Evolutionary conservation across 331 rosid genomes (phyloP).

Genomic region (Erythrophleum ivorense): DNA sequence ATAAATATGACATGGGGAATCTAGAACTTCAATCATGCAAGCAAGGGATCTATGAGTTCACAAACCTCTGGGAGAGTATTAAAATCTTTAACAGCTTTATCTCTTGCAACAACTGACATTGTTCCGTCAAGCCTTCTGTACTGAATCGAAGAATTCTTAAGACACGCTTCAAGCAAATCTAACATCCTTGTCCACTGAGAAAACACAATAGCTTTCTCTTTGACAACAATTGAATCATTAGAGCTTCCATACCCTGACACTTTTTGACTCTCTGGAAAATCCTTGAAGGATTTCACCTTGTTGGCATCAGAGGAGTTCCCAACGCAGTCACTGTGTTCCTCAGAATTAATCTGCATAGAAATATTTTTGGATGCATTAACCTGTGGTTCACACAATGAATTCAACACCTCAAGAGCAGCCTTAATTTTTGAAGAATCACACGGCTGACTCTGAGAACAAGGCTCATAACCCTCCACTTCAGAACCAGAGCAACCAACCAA

Average conservation of each 20-base stretch:
- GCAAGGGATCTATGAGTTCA: constrained; percentile 38
- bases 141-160: constrained; percentile 74
- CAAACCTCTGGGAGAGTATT: constrained; percentile 92
- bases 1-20: background rate
- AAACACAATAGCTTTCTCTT: constrained; percentile 96
- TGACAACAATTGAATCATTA: constrained; percentile 38
- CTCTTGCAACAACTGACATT: constrained; percentile 83
- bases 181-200: constrained; percentile 99
- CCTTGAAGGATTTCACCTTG: constrained; percentile 42
- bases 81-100: constrained; percentile 92
- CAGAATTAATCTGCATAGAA: constrained; percentile 42
- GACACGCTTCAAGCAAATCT: constrained; percentile 90
- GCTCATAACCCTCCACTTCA: constrained; percentile 49
- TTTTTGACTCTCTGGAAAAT: constrained; percentile 48
- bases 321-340: constrained; percentile 47
- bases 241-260: constrained; percentile 44
- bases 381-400: constrained; percentile 52
- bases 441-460: constrained; percentile 42
- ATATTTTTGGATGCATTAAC: constrained; percentile 41
- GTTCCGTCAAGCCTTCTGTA: constrained; percentile 95
- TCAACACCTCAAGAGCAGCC: constrained; percentile 79
- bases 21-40: constrained; percentile 23
- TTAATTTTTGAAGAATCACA: constrained; percentile 69
- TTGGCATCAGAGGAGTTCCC: constrained; percentile 44
- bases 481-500: constrained; percentile 47